Conservation (phyloP, 2,329 filamentous ascomycete genomes). For the Hypoxylon rubiginosum region DNA sequence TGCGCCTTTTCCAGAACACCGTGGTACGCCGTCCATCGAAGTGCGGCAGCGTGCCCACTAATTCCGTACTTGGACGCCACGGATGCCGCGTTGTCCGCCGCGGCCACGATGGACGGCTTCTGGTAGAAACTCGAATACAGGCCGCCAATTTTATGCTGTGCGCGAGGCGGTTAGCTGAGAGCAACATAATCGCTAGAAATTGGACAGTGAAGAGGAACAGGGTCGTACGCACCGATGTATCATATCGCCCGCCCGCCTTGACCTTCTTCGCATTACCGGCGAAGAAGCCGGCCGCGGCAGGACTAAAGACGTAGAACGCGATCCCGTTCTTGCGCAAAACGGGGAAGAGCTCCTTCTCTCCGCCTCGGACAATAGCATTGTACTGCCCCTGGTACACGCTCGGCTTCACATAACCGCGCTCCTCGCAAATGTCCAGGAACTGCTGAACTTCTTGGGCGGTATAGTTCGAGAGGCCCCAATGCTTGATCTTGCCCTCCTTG, state of each 20-base stretch:
- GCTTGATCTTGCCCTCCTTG: conserved; percentile 48
- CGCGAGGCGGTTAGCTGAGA: neutral
- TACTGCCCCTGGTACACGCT: conserved; percentile 64
- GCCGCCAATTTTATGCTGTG: neutral
- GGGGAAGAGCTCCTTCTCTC: conserved; percentile 59
- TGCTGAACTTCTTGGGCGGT: conserved; percentile 59
- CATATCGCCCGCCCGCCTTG: neutral
- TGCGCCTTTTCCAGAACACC: conserved; percentile 49
- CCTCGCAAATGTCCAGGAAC: conserved; percentile 59
- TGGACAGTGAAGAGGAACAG: conserved; percentile 8
- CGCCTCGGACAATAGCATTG: conserved; percentile 58
- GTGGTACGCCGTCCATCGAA: conserved; percentile 58
- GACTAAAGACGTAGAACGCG: conserved; percentile 59
- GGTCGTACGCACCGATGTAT: conserved; percentile 18
- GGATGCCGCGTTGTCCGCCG: conserved; percentile 46
- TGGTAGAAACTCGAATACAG: neutral
- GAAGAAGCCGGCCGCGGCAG: conserved; percentile 36
- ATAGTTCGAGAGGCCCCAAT: conserved; percentile 63
- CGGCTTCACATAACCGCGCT: conserved; percentile 58
- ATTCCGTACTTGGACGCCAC: conserved; percentile 54
- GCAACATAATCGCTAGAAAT: neutral
- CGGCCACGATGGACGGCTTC: conserved; percentile 25
- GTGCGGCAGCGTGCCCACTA: conserved; percentile 56
- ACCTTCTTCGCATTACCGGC: conserved; percentile 39
- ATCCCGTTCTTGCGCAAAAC: conserved; percentile 58